phyloP scores from a whole-genome alignment of 768 basidiomycete genomes.

The Termitomyces bulborhizus region DNA sequence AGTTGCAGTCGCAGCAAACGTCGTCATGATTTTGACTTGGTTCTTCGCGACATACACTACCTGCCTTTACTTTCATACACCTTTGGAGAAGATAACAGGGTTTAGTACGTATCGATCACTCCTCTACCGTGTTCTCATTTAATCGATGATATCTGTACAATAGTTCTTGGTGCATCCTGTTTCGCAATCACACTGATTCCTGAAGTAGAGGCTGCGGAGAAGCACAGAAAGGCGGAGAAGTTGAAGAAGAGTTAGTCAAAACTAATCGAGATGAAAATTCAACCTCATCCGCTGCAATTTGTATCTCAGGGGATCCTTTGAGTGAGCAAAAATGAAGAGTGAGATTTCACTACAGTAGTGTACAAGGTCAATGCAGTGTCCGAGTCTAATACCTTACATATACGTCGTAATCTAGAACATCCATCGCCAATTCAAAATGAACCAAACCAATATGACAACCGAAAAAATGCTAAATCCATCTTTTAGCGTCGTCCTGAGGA shows the following conservation, averaged over 20 bases:
- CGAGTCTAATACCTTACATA: conserved; percentile 1
- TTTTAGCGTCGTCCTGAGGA: conserved; percentile 26
- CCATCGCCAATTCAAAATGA: conserved; percentile 29
- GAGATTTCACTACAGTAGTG: neutral
- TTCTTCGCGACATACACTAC: conserved; percentile 75
- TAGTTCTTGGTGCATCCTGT: conserved; percentile 16
- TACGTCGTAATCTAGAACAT: conserved; percentile 15
- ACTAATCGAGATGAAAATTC: neutral
- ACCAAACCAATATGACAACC: conserved; percentile 29
- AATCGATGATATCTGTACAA: neutral
- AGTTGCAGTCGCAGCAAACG: conserved; percentile 39
- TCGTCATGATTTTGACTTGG: conserved; percentile 55
- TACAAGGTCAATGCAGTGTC: conserved; percentile 2
- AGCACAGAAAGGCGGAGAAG: conserved; percentile 3
- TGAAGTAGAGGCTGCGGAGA: conserved; percentile 4
- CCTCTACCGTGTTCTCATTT: neutral
- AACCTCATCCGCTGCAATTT: neutral
- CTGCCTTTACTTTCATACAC: conserved; percentile 86
- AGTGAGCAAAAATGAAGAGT: neutral
- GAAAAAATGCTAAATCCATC: conserved; percentile 35
- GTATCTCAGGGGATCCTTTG: neutral
- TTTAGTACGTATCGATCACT: conserved; percentile 49
- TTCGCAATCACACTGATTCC: conserved; percentile 14
- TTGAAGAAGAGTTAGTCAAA: neutral
- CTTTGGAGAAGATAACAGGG: conserved; percentile 82